Base-by-base conservation (phyloP, 768 basidiomycete species). In the Podaxis sp. region DNA sequence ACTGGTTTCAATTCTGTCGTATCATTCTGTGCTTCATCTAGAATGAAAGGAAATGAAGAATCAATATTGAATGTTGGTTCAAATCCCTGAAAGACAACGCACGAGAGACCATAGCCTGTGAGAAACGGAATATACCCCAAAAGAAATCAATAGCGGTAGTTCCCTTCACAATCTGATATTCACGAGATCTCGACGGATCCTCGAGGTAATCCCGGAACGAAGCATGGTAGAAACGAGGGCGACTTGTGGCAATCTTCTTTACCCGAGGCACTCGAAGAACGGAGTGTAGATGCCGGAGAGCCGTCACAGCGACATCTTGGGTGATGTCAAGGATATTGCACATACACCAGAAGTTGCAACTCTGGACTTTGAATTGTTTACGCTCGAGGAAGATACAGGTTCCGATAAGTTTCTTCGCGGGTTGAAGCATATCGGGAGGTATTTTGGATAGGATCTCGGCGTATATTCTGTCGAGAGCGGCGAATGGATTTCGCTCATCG, bases 391-490 rank as follows among this genome's bases (percentile, higher is more conserved):
- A 19, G 8, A 58, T 58, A 7, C 49, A 33, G 19, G 19, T 49
- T 11, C 27, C 43, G 17, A 58, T 24, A 9, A 58, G 43, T 5
- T 49, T 8, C 22, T 47, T 58, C 0, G 57, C 22, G 4, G 15
- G 19, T 2, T 37, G 17, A 0, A 58, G 27, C 46, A 58, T 15
- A 13, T 50, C 36, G 4, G 6, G 25, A 9, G 57, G 57, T 7
- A 49, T 41, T 11, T 33, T 27, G 2, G 53, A 43, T 11, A 65
- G 52, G 36, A 65, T 61, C n/a, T 50, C 52, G 9, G 40, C 47
- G 19, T 65, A 65, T 9, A 65, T 57, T 15, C 19, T 22, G 46
- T 65, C 64, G n/a, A 65, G 64, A 8, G 41, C n/a, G 1, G 55
- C 52, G 41, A 65, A 51, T 0, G 59, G 64, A 33, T 61, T 41